These are phyloP conservation scores for Bruguiera hainesii DNA, from an alignment of 441 rosid species.

Conservation along the genomic window DNA sequence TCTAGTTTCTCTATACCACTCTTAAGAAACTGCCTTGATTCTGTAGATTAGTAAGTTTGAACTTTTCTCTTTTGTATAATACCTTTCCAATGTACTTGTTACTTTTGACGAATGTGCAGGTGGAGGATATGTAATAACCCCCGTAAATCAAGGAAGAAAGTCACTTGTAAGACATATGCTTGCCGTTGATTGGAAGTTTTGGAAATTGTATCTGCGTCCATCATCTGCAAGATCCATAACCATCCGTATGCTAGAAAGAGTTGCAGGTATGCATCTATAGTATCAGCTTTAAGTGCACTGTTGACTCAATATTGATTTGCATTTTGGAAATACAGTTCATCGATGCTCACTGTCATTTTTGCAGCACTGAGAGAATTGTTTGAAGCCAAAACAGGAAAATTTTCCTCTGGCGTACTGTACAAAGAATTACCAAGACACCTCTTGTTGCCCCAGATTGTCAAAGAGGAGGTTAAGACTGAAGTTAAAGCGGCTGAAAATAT, in stretches of 20 bases:
- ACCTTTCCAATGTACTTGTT: neutral
- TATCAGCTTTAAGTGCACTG: neutral
- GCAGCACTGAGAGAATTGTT: conserved; percentile 80
- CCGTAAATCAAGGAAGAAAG: conserved; percentile 59
- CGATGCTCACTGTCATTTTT: conserved; percentile 6
- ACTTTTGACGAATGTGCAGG: conserved; percentile 41
- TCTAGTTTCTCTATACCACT: neutral
- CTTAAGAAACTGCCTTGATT: neutral
- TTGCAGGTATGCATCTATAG: conserved; percentile 48
- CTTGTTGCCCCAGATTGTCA: conserved; percentile 26
- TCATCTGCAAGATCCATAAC: conserved; percentile 66
- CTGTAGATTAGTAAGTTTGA: neutral
- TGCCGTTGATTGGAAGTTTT: conserved; percentile 83
- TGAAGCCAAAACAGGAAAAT: conserved; percentile 52
- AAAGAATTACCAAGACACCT: conserved; percentile 34
- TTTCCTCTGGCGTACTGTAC: conserved; percentile 35
- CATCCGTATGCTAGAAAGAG: conserved; percentile 72
- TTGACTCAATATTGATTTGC: neutral
- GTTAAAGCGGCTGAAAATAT: conserved; percentile 18
- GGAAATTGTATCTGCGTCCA: conserved; percentile 65
- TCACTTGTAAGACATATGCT: conserved; percentile 93
- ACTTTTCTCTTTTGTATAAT: neutral
- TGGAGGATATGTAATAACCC: conserved; percentile 88
- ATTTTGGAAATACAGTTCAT: neutral
- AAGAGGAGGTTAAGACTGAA: conserved; percentile 28